Base-by-base conservation (phyloP, 345 rosid genomes). In the Viola odorata region DNA sequence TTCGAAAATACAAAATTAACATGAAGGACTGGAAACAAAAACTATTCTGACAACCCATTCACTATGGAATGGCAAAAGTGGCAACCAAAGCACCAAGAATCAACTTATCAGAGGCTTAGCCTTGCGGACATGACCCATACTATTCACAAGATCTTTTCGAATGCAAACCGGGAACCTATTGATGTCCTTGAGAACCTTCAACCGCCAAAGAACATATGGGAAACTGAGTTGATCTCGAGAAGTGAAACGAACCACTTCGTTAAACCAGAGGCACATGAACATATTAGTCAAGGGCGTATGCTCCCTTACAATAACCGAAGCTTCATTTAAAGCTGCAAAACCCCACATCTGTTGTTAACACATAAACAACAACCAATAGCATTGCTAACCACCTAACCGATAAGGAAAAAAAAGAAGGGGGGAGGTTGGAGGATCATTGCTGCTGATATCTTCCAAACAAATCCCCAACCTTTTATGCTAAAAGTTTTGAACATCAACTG, bases 231-330 rank as follows among this genome's bases (percentile, higher is more conserved):
- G 98, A 74, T 92, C 98, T 45, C 98, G 82, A 4, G 98, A 89
- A 3, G 97, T 92, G 77, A 75, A 92, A 11, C 91, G 88, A 15
- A 89, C 97, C 4, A 85, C 98, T 77, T 92, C 98, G 52, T 92
- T 85, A 74, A 89, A 89, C 98, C 97, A 92, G n/a, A 87, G 85
- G 85, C 98, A 92, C 96, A 86, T 85, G 36, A 92, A 82, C 50
- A 89, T 67, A 71, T 92, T 84, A 13, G 81, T 80, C 60, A 87
- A 16, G 8, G 91, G 88, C 6, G 86, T 75, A 66, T 92, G 94
- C 78, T 92, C 80, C 78, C 98, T 80, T 73, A 84, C 94, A 37
- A 92, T 92, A 54, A 92, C 85, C 4, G 97, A 92, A 39, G 97
- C 96, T 78, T 92, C 98, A 40, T 76, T 76, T 50, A 92, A 73